A percentile compares a stretch with the other conserved stretches of the same genome.
phyloP scores from a whole-genome alignment of 768 basidiomycete species.

The Tricholoma flavovirens region DNA sequence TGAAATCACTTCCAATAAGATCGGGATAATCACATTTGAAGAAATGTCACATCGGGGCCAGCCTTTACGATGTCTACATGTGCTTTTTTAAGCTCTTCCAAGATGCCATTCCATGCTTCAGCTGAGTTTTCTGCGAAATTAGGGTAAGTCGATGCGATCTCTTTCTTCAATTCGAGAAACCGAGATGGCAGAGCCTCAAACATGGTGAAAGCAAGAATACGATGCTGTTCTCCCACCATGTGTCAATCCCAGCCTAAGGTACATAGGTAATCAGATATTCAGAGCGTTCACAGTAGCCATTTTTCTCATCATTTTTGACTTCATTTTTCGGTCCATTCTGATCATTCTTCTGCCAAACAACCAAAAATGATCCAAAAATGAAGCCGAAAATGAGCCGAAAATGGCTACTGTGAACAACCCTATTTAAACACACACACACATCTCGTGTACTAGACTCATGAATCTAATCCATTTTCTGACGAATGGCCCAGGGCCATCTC shows the following conservation, averaged over 20 bases:
- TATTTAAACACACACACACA: too few species aligned
- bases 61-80: slow-evolving; percentile 39
- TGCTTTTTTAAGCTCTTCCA: slow-evolving; percentile 41
- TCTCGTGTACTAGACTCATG: too few species aligned
- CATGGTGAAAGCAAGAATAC: slow-evolving; percentile 1
- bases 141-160: slow-evolving; percentile 47
- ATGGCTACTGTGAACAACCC: too few species aligned
- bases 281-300: too few species aligned
- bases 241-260: too few species aligned
- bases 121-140: slow-evolving; percentile 46
- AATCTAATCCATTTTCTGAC: too few species aligned
- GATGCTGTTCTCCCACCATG: background rate
- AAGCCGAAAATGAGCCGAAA: too few species aligned
- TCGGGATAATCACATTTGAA: background rate
- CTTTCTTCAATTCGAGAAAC: slow-evolving; percentile 51
- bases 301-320: too few species aligned
- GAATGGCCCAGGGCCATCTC: background rate
- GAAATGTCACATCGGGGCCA: slow-evolving; percentile 40
- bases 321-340: too few species aligned
- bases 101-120: slow-evolving; percentile 53
- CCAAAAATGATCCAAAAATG: too few species aligned
- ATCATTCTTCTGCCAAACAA: too few species aligned
- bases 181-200: slow-evolving; percentile 32
- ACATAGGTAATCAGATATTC: too few species aligned
- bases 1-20: slow-evolving; percentile 16